Base-by-base conservation (phyloP, 441 rosid species). In the Gossypium lobatum region DNA sequence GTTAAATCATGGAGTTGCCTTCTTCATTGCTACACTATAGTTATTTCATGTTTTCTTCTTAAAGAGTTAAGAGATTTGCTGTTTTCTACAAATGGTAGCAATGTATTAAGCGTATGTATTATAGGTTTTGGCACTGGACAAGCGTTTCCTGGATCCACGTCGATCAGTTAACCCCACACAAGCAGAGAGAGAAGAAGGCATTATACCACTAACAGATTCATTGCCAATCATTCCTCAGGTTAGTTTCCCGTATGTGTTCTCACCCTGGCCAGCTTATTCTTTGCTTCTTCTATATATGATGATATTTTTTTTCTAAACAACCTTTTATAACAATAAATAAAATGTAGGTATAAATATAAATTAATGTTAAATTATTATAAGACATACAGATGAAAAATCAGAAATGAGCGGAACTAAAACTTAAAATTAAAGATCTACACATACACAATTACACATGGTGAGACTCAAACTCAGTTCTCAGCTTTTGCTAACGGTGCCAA, bases 181-280 rank as follows among this genome's bases (percentile, higher is more conserved):
- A 88, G 96, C 96, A 28, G 99, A 96, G 84, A 92, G 79, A 80
- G 99, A 96, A 85, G 98, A 96, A 85, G 99, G 98, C 82, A 83
- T 93, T 50, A 83, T 96, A 68, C 97, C 99, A 28, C 95, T 96
- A 42, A 90, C 96, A 0, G 98, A 96, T 89, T 84, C 95, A 37
- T 78, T 96, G 85, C 98, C 98, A 70, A 88, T 96, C 67, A 86
- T 89, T 78, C 92, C 97, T 82, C 97, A 93, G 97, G 99, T 89
- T 74, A 21, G 84, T 79, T 77, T 50, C 72, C 75, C 17, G 45
- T 37, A 37, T 37, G 11, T 37, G 45, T 37, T 37, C 45, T 37
- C 45, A 8, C 13, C 18, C 13, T 34, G 55, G 14, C 50, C 58
- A 57, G 45, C 45, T 39, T 39, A 7, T 34, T 61, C 20, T 25